Base-by-base conservation (phyloP, 352 stramenopile genomes). In the Aphanomyces cochlioides region DNA sequence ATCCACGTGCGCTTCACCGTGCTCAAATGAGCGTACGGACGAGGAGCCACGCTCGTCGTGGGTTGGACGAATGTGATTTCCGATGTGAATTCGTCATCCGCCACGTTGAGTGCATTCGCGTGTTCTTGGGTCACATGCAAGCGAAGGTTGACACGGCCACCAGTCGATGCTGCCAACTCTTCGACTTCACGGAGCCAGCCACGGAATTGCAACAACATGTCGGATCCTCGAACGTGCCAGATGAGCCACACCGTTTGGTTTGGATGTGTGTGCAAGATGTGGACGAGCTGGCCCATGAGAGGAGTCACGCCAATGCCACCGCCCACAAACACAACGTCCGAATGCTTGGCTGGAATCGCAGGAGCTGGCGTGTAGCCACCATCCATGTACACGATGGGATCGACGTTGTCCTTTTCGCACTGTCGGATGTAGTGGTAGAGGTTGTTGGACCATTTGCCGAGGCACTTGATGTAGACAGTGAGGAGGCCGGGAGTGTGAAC, bases 1-100 rank as follows among this genome's bases (percentile, higher is more conserved):
- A 93, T 65, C 43, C 82, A 28, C 82, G 92, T 84, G 66, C 93
- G 85, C 47, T 80, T 84, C 5, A 69, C 1, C 60, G 36, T 64
- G 13, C 39, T 57, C 3, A 67, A 3, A 21, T 67, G 37, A 7
- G 60, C 21, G 47, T 61, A 67, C 43, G 60, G 60, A 17, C 60
- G 43, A 7, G 60, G 5, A 13, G 43, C 34, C 13, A 45, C 37
- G 6, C 12, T 15, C n/a, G 28, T 17, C 41, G 10, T 17, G 45
- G 45, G 45, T 50, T 13, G 47, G 36, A 34, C 47, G 34, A 45
- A 64, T 47, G 34, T 12, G 39, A 7, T 6, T 17, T 7, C 10
- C 56, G 56, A 7, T 10, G 56, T 15, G 12, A 45, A n/a, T n/a
- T 64, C 56, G 56, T 8, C 21, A 15, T 64, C 17, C 47, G 39